Evolutionary conservation across 441 rosid genomes (phyloP), one percentile per base, ranked within the genome.

Genomic region (Arabidopsis hybrid): DNA sequence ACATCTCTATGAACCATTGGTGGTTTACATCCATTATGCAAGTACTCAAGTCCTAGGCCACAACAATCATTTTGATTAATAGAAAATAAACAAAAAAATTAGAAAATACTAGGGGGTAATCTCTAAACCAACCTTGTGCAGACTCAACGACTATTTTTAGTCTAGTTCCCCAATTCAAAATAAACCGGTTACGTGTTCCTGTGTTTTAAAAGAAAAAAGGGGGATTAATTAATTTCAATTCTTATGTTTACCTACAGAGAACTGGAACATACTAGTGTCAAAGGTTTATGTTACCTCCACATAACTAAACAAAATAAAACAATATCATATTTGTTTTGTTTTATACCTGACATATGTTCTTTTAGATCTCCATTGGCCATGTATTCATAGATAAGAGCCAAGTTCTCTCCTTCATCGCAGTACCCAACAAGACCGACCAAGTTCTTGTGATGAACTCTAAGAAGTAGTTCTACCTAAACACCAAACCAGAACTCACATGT

Each of bases 341-440:
- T 18, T 14, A 42, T 65, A 78, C 86, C 77, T 63, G 65, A 63
- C 26, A 83, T 51, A 77, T 77, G 79, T 32, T 79, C 52, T 7
- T 52, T 70, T 31, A 85, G 53, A 60, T 81, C 81, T 58, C 85
- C 86, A 32, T 78, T 79, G 9, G 83, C 69, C 85, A 85, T 81
- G 72, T 38, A 81, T 53, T 85, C 88, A 50, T 85, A 85, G 8
- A 85, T 64, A n/a, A 85, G 83, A 26, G 74, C 85, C 67, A 79
- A 39, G 16, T 78, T 47, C 39, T 60, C 76, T 45, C 65, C 80
- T 38, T 83, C 82, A 10, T 83, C 75, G n/a, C 85, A 80, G 16
- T 79, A 83, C 1, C 88, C 88, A 59, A 81, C 78, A 7, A 85
- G 86, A 8, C 62, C 31, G 0, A 77, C 80, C 73, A 77, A 51